Evolutionary conservation across 192 early-diverging fungal genomes (phyloP).

Genomic region (Thoreauomyces humboldtii): DNA sequence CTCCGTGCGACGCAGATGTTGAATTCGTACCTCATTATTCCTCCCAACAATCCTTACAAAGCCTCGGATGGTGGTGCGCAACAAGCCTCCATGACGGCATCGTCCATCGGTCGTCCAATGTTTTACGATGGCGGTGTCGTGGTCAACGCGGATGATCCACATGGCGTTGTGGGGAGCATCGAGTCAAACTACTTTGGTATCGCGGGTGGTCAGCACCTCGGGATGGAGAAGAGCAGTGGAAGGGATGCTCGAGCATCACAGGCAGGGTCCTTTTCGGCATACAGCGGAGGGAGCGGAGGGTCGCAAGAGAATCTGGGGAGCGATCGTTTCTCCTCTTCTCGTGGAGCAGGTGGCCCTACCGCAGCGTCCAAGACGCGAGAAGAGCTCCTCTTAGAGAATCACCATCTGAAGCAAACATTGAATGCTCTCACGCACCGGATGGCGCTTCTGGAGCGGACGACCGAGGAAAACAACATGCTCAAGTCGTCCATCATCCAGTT

Average conservation of each 20-base stretch:
- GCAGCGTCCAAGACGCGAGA: constrained; percentile 51
- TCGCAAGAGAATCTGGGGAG: too few relatives aligned
- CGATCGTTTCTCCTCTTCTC: too few relatives aligned
- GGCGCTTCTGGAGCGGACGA: constrained; percentile 53
- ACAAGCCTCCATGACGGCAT: neutral
- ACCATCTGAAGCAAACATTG: constrained; percentile 59
- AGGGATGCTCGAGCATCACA: neutral
- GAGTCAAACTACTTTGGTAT: constrained; percentile 30
- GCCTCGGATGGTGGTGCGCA: neutral
- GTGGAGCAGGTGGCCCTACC: neutral
- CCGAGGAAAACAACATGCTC: constrained; percentile 60
- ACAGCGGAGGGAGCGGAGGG: neutral
- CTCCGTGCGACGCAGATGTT: constrained; percentile 30
- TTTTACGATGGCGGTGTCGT: constrained; percentile 14
- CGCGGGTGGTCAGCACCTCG: neutral
- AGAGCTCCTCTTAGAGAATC: constrained; percentile 66
- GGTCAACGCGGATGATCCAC: neutral
- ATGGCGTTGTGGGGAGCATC: constrained; percentile 6
- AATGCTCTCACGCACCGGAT: constrained; percentile 59
- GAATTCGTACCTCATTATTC: constrained; percentile 46
- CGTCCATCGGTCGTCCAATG: constrained; percentile 6
- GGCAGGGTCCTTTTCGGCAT: neutral
- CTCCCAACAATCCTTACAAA: neutral
- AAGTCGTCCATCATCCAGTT: constrained; percentile 67
- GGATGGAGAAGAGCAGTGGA: neutral